Evolutionary conservation across 2,329 filamentous ascomycete genomes (phyloP), one percentile per base, ranked within the genome.

Genomic region (Aspergillus sp.): DNA sequence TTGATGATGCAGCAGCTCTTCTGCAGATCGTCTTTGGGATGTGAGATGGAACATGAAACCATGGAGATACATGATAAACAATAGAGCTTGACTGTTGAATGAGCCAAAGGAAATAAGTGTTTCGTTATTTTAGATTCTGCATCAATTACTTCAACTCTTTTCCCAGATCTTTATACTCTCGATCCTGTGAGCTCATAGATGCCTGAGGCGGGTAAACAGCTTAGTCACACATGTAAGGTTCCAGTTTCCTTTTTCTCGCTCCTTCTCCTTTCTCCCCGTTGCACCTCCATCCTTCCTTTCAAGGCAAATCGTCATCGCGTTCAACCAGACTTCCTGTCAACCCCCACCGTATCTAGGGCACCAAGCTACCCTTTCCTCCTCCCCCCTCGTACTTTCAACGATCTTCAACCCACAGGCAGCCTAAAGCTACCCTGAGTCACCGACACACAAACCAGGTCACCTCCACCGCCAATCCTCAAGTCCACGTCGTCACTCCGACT

Each of bases 361-460:
- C 90, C 81, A 87, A 93, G 91, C 91, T 91, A 93, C 91, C 91
- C 91, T 93, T 78, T 73, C 47, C 50, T 41, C 47, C 52, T 75
- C 72, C 75, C 72, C 69, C 69, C 54, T 56, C 75, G 71, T 73
- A 72, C 67, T 67, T 67, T 81, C 82, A 59, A 64, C 34, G 22
- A 54, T 52, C 52, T 59, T 55, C 61, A 65, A 59, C 54, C 59
- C 60, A 64, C 59, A 79, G 78, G 77, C 79, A 79, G 74, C 77
- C 74, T 76, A 67, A 68, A 76, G 74, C 74, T 86, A 85, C 85
- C 65, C 88, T 90, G 88, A 91, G 89, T 90, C 83, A 86, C 84
- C 80, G 74, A 77, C 73, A 72, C 70, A 65, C 65, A 69, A 65
- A 51, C 48, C 65, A 59, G 65, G 65, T 67, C 66, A 66, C 61